Evolutionary conservation across 805 yeast genomes (phyloP).

Genomic region (Candida easanensis): DNA sequence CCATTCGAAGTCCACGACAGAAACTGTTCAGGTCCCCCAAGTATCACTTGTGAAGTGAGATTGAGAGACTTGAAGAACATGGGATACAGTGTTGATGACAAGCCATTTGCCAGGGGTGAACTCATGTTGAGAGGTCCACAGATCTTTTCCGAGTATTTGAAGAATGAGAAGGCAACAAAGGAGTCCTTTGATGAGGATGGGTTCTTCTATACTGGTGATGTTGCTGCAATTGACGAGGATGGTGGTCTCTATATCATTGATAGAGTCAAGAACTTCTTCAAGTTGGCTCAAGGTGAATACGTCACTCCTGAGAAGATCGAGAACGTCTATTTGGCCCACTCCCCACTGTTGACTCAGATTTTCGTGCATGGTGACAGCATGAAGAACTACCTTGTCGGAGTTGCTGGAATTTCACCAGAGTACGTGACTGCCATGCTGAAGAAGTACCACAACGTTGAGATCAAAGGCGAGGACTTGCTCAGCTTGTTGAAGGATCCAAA

Average conservation of each 20-base stretch:
- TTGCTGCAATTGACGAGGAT: conserved; percentile 45
- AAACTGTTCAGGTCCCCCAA: conserved; percentile 56
- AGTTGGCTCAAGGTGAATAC: conserved; percentile 65
- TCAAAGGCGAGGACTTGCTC: conserved; percentile 14
- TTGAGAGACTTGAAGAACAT: conserved; percentile 60
- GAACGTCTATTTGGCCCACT: conserved; percentile 52
- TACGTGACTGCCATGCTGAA: conserved; percentile 16
- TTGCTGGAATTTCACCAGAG: conserved; percentile 57
- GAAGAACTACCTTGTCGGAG: conserved; percentile 55
- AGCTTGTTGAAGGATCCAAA: conserved; percentile 18
- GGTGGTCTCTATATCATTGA: conserved; percentile 65
- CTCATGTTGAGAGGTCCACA: conserved; percentile 63
- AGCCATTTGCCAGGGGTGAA: conserved; percentile 52
- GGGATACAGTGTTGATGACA: conserved; percentile 41
- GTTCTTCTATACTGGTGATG: conserved; percentile 68
- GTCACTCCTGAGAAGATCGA: conserved; percentile 77
- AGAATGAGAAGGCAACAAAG: conserved; percentile 50
- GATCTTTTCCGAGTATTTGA: conserved; percentile 52
- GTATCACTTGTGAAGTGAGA: conserved; percentile 50
- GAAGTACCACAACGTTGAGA: conserved; percentile 11
- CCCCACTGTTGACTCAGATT: conserved; percentile 50
- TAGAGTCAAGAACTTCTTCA: conserved; percentile 76
- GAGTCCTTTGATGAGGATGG: conserved; percentile 53
- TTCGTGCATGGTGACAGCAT: conserved; percentile 66
- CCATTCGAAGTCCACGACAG: conserved; percentile 46